Base-by-base conservation (phyloP, 805 yeast species). In the Candida multigemmis region DNA sequence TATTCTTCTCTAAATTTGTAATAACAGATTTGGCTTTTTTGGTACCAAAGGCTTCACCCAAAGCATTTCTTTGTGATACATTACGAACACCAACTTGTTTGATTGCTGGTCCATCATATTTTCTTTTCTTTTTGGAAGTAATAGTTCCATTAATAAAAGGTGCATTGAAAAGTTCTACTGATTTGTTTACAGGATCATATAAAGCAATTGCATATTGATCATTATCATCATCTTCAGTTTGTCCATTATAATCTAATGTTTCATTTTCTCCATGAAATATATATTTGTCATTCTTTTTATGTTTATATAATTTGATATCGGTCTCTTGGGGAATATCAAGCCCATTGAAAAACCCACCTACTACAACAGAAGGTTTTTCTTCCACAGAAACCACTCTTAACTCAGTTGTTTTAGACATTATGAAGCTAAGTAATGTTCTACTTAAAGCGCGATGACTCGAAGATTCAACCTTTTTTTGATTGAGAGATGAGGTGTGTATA, bases 41-140 rank as follows among this genome's bases (percentile, higher is more conserved):
- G 32, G 98, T 89, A 68, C 98, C 98, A 43, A 91, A 91, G 3
- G 91, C 93, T 56, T 85, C 89, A 46, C 98, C 98, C 46, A 91
- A 68, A 2, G 84, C 80, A 31, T 73, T 82, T 50, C 96, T 72
- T 56, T 83, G 84, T 11, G 65, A 59, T 32, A 68, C 60, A 41
- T 67, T 56, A 35, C 60, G 56, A 20, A 59, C 56, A 18, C 70
- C 71, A 6, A 59, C 54, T 48, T 73, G 80, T 54, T 70, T 74
- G 31, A 83, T 65, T 14, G 64, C 53, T 13, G 91, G 91, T 5
- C 84, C 82, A 24, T 60, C 59, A 35, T 64, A 63, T 23, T 56
- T 56, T 41, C 76, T 70, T 40, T 67, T 69, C 3, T 74, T 60
- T 46, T 74, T 73, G 11, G 91, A 71, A 2, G 76, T 65, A 21